Percentiles rank a stretch among this genome's conserved stretches.
Conservation (phyloP, 495 filamentous ascomycete genomes). For the Ramalina intermedia region DNA sequence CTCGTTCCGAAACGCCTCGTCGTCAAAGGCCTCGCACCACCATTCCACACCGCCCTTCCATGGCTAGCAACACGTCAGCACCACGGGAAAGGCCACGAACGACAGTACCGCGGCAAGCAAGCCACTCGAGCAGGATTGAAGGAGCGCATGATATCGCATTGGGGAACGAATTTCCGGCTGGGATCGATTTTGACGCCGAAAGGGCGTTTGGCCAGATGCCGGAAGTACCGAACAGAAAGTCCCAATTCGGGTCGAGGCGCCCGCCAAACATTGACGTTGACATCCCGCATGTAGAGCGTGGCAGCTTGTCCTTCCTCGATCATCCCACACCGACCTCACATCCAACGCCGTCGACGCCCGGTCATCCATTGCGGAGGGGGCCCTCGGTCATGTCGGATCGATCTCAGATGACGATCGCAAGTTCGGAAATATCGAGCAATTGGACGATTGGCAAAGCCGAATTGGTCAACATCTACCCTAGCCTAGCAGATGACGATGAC, state of each 20-base stretch:
- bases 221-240: too few relatives aligned
- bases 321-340: background rate
- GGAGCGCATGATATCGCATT: too few relatives aligned
- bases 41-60: too few relatives aligned
- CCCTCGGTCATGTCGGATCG: conserved; percentile 15
- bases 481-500: conserved; percentile 6
- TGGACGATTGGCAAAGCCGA: conserved; percentile 17
- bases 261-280: conserved; percentile 1
- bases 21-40: too few relatives aligned
- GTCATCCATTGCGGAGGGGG: conserved; percentile 4
- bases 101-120: too few relatives aligned
- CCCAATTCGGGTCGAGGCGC: background rate
- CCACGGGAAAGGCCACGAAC: too few relatives aligned
- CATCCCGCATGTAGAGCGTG: conserved; percentile 1
- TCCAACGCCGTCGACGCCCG: background rate
- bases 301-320: background rate
- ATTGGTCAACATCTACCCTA: conserved; percentile 15
- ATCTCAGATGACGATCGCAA: conserved; percentile 15
- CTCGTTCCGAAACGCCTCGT: too few relatives aligned
- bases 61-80: too few relatives aligned
- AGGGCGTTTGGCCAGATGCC: too few relatives aligned
- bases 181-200: too few relatives aligned
- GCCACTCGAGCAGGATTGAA: too few relatives aligned
- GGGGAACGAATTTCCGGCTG: too few relatives aligned
- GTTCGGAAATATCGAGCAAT: conserved; percentile 14